Percentiles rank a stretch among this genome's conserved stretches.
Conservation (phyloP, 2,329 filamentous ascomycete species). For the Colletotrichum liriopes region DNA sequence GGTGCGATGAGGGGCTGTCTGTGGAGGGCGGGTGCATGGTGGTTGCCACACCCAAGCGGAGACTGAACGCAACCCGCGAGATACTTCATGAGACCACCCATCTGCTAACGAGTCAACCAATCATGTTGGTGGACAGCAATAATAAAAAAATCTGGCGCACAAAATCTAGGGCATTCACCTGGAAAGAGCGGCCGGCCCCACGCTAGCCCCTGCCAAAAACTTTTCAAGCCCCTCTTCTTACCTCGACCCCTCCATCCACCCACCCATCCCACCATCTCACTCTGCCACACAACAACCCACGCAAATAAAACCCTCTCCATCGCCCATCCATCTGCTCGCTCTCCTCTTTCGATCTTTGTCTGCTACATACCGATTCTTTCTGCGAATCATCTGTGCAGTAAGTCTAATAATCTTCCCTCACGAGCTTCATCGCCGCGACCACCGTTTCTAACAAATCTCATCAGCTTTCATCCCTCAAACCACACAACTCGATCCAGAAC, state of each 20-base stretch:
- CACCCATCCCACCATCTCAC: constrained; percentile 20
- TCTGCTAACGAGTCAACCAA: constrained; percentile 5
- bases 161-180: constrained; percentile 35
- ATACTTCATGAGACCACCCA: constrained; percentile 20
- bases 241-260: constrained; percentile 20
- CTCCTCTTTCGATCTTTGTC: constrained; percentile 27
- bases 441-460: neutral
- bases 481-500: constrained; percentile 33
- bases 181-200: constrained; percentile 15
- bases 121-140: neutral
- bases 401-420: neutral
- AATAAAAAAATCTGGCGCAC: constrained; percentile 23
- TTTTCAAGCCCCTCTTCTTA: constrained; percentile 34
- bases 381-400: constrained; percentile 24
- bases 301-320: constrained; percentile 24
- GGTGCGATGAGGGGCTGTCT: constrained; percentile 16
- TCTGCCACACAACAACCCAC: constrained; percentile 15
- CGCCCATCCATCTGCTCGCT: constrained; percentile 13
- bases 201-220: constrained; percentile 22
- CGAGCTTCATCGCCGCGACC: neutral
- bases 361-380: constrained; percentile 26
- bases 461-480: constrained; percentile 25
- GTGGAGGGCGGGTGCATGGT: constrained; percentile 26
- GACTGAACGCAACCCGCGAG: constrained; percentile 17
- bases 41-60: constrained; percentile 17